These are phyloP conservation scores for Carallia brachiata DNA, from an alignment of 345 rosid species.

Conservation along the genomic window DNA sequence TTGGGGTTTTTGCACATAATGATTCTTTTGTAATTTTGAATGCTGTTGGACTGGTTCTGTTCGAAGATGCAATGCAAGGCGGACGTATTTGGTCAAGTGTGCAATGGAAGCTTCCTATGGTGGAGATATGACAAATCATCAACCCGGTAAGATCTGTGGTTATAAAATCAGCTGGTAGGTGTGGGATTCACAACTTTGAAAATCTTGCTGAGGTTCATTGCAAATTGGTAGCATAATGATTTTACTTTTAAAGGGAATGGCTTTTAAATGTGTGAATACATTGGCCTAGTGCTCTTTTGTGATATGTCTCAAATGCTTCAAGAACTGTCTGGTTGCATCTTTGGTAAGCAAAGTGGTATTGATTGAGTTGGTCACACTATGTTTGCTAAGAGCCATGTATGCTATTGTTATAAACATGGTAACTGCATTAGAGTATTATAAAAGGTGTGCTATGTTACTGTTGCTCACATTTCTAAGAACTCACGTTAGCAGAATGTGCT, in stretches of 20 bases:
- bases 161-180: conserved; percentile 3
- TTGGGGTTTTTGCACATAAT: background rate
- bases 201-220: background rate
- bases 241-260: too few species aligned
- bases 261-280: too few species aligned
- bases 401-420: background rate
- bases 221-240: too few species aligned
- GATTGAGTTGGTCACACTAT: too few species aligned
- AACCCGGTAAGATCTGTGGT: conserved; percentile 41
- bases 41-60: conserved; percentile 26
- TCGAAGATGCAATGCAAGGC: conserved; percentile 28
- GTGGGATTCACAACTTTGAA: background rate
- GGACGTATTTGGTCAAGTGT: conserved; percentile 36
- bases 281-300: too few species aligned
- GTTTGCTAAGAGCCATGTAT: background rate
- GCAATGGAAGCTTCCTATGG: conserved; percentile 83
- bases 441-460: background rate
- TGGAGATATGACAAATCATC: conserved; percentile 47
- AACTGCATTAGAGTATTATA: background rate
- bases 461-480: background rate
- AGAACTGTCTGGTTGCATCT: too few species aligned
- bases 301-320: too few species aligned
- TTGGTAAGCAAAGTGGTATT: too few species aligned
- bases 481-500: background rate
- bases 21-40: conserved; percentile 1